Evolutionary conservation across 371 early-diverging fungal species (phyloP), one percentile per base, ranked within the genome.

Genomic region (Circinella umbellata): DNA sequence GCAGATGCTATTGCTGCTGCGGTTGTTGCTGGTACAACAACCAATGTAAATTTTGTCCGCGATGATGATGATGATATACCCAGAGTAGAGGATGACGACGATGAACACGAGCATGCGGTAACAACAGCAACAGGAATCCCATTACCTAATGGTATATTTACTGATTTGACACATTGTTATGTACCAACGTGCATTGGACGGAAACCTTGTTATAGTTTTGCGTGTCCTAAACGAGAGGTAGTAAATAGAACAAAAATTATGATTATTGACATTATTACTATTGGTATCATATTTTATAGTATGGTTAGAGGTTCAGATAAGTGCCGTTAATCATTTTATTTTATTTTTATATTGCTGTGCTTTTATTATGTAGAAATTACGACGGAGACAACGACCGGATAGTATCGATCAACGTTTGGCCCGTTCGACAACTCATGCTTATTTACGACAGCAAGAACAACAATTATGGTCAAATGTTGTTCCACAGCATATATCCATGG

Each of bases 161-260:
- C 81, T 4, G 61, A 64, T n/a, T 55, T 80, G 27, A 74, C 78
- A 0, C 60, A 73, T 13, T 80, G 81, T 59, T 80, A 80, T 61
- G 92, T 94, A 18, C 92, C 95, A 0, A 94, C 94, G 0, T 96
- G 97, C 75, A 80, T 89, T 3, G 69, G 80, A 13, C 89, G 87
- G 27, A 79, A 77, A 48, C 80, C 89, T 4, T 96, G 96, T 77
- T 96, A 96, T 81, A 91, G 93, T 72, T 83, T 88, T 27, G 79
- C 90, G 0, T 96, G 96, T 71, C 95, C 95, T 39, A 69, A 68
- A 49, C 61, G 73, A 35, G 66, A 59, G 59, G 59, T 64, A 59
- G 39, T 39, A 42, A 18, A 48, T 37, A 39, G 7, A 37, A 48
- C 7, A 20, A 66, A 39, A 49, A 57, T 14, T 37, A 20, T 5